Conservation (phyloP, 2,329 filamentous ascomycete genomes). For the Fusarium vanettenii region DNA sequence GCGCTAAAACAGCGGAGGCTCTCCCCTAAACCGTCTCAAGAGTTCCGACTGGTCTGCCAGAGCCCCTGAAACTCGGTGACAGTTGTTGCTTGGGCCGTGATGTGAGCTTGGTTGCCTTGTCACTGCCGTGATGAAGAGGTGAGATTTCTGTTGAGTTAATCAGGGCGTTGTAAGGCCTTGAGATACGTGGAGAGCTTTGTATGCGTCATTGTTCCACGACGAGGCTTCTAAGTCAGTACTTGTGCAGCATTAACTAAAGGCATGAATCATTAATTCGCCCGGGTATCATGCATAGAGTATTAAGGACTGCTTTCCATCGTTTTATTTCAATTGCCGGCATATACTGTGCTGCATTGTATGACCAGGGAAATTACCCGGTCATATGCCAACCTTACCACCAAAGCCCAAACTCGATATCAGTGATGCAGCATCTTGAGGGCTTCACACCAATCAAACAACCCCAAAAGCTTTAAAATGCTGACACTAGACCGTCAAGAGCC, state of each 20-base stretch:
- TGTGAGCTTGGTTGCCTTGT: neutral
- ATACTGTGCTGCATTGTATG: neutral
- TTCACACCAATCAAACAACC: constrained; percentile 9
- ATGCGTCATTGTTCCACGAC: neutral
- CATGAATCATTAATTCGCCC: neutral
- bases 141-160: neutral
- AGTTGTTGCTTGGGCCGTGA: neutral
- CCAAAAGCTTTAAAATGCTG: constrained; percentile 13
- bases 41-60: constrained; percentile 17
- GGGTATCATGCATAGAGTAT: neutral
- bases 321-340: neutral
- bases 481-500: neutral
- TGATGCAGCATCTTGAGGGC: neutral
- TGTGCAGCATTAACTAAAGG: neutral
- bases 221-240: neutral
- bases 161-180: neutral
- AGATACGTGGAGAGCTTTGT: neutral
- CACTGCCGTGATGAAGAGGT: neutral
- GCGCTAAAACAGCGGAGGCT: constrained; percentile 33
- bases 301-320: neutral
- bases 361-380: neutral
- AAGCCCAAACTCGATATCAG: neutral
- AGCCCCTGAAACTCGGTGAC: neutral
- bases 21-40: neutral
- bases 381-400: neutral